phyloP scores from a whole-genome alignment of 2,329 filamentous ascomycete genomes.

The Monosporascus cannonballus region DNA sequence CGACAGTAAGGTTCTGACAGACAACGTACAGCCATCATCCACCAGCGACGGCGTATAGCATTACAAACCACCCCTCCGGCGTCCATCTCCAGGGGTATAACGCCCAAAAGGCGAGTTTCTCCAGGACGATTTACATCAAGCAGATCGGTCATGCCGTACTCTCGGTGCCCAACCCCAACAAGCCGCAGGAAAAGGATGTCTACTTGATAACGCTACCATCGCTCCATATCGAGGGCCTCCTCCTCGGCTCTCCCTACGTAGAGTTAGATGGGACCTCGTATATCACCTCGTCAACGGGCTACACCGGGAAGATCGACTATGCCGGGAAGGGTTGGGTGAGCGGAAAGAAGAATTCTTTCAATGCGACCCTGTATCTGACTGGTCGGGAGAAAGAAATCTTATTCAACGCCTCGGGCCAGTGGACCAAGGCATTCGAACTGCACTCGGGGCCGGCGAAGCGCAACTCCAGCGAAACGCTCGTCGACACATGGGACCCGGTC shows the following conservation, averaged over 20 bases:
- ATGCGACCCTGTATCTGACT: conserved; percentile 34
- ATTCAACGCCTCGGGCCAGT: conserved; percentile 34
- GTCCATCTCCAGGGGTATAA: conserved; percentile 45
- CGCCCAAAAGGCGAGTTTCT: conserved; percentile 46
- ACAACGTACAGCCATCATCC: conserved; percentile 38
- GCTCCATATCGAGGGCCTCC: conserved; percentile 40
- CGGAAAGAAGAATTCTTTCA: conserved; percentile 41
- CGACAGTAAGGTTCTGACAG: conserved; percentile 1
- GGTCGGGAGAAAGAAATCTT: conserved; percentile 30
- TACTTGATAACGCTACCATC: conserved; percentile 43
- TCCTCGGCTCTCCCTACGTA: conserved; percentile 41
- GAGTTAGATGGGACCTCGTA: conserved; percentile 40
- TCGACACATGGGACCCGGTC: conserved; percentile 35
- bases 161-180: conserved; percentile 35
- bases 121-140: conserved; percentile 41
- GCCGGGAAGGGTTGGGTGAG: conserved; percentile 38
- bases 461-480: conserved; percentile 24
- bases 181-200: conserved; percentile 35
- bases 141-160: conserved; percentile 45
- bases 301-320: conserved; percentile 40
- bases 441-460: conserved; percentile 22
- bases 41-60: conserved; percentile 47
- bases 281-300: conserved; percentile 39
- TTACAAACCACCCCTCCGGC: conserved; percentile 34
- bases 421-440: conserved; percentile 36